phyloP scores from a whole-genome alignment of 176 grass and related monocot species.

The Cenchrus fungigraminus region DNA sequence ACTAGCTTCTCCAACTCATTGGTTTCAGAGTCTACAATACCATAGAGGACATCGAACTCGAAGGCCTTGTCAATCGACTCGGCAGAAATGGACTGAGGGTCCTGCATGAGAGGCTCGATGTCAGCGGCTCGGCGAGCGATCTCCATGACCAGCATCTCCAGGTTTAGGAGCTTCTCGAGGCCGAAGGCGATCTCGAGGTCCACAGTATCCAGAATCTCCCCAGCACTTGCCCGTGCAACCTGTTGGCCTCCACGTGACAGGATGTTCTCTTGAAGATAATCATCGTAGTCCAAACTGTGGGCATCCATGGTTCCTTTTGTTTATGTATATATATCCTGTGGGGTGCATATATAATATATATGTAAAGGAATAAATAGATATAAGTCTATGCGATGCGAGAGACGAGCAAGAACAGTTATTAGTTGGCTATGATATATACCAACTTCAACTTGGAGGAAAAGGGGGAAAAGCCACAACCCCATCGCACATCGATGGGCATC shows the following conservation, averaged over 20 bases:
- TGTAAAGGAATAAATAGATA: neutral
- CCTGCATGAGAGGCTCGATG: constrained; percentile 51
- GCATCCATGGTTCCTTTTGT: neutral
- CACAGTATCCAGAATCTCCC: neutral
- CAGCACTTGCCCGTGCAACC: neutral
- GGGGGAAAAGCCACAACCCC: too few species aligned
- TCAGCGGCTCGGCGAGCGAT: constrained; percentile 41
- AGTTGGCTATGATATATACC: too few species aligned
- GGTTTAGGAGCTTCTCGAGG: constrained; percentile 68
- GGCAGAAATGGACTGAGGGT: constrained; percentile 29
- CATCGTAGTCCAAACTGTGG: neutral
- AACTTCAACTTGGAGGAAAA: too few species aligned
- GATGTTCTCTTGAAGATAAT: neutral
- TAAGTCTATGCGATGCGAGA: neutral
- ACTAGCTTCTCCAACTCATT: constrained; percentile 64
- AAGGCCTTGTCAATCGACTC: constrained; percentile 47
- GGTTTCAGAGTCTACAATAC: constrained; percentile 60
- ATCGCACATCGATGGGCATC: too few species aligned
- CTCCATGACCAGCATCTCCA: constrained; percentile 78
- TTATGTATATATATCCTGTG: neutral
- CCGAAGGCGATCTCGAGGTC: constrained; percentile 47
- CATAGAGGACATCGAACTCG: constrained; percentile 56
- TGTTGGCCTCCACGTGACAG: neutral
- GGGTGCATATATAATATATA: neutral
- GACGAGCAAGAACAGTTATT: neutral